Evolutionary conservation across 257 asterid genomes (phyloP).

Genomic region (Salvia splendens): DNA sequence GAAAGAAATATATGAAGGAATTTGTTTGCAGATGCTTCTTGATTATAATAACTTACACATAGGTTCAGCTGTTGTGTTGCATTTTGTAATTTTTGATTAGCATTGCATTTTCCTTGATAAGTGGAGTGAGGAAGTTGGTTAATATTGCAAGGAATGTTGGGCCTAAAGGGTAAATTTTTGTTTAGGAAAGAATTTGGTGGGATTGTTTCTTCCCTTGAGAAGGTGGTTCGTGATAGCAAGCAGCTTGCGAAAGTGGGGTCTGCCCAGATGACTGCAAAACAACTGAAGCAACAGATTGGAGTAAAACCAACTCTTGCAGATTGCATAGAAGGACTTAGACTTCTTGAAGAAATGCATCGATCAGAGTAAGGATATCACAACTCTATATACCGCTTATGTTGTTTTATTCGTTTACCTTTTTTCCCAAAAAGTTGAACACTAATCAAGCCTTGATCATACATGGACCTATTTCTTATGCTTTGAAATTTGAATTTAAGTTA

Average conservation of each 20-base stretch:
- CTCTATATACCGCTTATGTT: background rate
- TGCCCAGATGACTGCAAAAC: slow-evolving; percentile 45
- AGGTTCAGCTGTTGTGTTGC: slow-evolving; percentile 2
- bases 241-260: slow-evolving; percentile 56
- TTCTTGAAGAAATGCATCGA: slow-evolving; percentile 77
- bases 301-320: slow-evolving; percentile 65
- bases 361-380: slow-evolving; percentile 57
- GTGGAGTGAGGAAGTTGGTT: background rate
- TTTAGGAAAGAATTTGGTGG: slow-evolving; percentile 62
- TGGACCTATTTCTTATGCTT: too few species aligned
- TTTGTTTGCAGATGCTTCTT: background rate
- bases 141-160: background rate
- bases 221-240: slow-evolving; percentile 64
- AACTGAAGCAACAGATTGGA: slow-evolving; percentile 63
- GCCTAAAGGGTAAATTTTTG: background rate
- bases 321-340: slow-evolving; percentile 69
- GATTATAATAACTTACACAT: background rate
- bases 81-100: background rate
- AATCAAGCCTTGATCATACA: too few species aligned
- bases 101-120: background rate
- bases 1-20: background rate
- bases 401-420: slow-evolving; percentile 3
- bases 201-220: slow-evolving; percentile 56
- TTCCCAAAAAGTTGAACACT: too few species aligned
- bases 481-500: background rate